Base-by-base conservation (phyloP, 495 filamentous ascomycete genomes). In the Aspergillus biplanus region DNA sequence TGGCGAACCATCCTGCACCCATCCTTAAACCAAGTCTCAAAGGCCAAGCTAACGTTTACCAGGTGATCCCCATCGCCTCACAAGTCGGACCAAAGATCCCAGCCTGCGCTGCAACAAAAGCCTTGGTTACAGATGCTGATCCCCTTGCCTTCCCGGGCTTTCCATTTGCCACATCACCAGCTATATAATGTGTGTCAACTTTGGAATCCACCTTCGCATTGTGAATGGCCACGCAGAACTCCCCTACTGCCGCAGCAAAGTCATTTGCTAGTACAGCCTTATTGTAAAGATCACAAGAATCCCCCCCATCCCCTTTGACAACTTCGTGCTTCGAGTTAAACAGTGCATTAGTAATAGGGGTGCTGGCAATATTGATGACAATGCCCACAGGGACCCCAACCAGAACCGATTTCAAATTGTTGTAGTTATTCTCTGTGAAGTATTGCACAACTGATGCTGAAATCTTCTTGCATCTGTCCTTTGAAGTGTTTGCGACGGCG, bases 281-380 rank as follows among this genome's bases (percentile, higher is more conserved):
- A n/a, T 48, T n/a, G 15, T 48, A n/a, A 48, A 48, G 46, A 48
- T 48, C 46, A 18, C 46, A 48, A 48, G 15, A 13, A 48, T n/a
- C 46, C 15, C 16, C 15, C 46, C 16, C 16, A 18, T 48, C 16
- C 7, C 46, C 46, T 15, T 48, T 48, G 6, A n/a, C 46, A 7
- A 48, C 46, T 6, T 48, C 46, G 16, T 48, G 46, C 16, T 48
- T 48, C 6, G 15, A 48, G 46, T 48, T 48, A 15, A 48, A 48
- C 15, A 48, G 7, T 18, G 16, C 12, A 48, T 48, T 48, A 6
- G 46, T 48, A 15, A 48, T 48, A 18, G 46, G 46, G 7, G 46
- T 48, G 46, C 15, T 48, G 6, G 16, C 15, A 15, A n/a, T 48
- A 48, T 48, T 48, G 46, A 48, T 48, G 6, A 48, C 15, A 48